These are phyloP conservation scores for Phlegmacium glaucopus DNA, from an alignment of 768 basidiomycete genomes.

Conservation along the genomic window DNA sequence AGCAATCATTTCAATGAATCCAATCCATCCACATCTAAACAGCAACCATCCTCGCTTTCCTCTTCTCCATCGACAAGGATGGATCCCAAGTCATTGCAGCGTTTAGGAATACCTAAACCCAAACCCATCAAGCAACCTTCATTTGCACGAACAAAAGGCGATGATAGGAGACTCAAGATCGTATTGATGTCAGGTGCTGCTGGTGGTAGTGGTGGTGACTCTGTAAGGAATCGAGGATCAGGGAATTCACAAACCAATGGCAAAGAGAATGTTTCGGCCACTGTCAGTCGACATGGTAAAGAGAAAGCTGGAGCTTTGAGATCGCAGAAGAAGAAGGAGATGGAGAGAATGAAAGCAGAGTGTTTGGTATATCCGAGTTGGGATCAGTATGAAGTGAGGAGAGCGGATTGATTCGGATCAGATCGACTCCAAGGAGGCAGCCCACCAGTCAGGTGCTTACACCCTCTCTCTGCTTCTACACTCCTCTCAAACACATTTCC, in stretches of 20 bases:
- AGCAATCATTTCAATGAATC: conserved; percentile 4
- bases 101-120: conserved; percentile 35
- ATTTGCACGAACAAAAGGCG: conserved; percentile 47
- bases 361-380: conserved; percentile 56
- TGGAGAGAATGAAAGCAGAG: conserved; percentile 37
- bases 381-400: conserved; percentile 59
- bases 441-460: too few relatives aligned
- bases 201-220: conserved; percentile 10
- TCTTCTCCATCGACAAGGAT: conserved; percentile 3
- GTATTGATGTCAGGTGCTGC: conserved; percentile 28
- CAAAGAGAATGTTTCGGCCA: conserved; percentile 1
- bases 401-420: conserved; percentile 13
- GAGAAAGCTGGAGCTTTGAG: conserved; percentile 28
- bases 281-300: conserved; percentile 19
- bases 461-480: too few relatives aligned
- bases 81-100: conserved; percentile 21
- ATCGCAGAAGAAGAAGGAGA: conserved; percentile 25
- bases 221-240: not conserved
- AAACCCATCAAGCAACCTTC: conserved; percentile 47
- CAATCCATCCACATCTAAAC: conserved; percentile 23
- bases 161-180: conserved; percentile 54
- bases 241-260: conserved; percentile 1
- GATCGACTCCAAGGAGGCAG: too few relatives aligned
- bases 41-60: conserved; percentile 1
- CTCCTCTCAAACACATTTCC: too few relatives aligned